Evolutionary conservation across 2,329 filamentous ascomycete species (phyloP), one percentile per base, ranked within the genome.

Genomic region (Tolypocladium album): DNA sequence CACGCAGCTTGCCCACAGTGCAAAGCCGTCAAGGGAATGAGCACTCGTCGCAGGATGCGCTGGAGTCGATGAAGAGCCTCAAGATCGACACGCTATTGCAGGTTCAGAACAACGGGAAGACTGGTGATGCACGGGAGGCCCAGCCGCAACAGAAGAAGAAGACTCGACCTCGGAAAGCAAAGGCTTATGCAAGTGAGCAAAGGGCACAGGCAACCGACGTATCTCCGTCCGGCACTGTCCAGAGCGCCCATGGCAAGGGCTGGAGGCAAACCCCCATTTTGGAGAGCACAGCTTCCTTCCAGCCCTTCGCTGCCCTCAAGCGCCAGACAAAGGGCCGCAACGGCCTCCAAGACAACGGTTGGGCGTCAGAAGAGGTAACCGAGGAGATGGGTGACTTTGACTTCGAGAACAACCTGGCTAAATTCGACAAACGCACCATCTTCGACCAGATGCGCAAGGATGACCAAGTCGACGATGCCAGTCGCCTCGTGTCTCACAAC

Each of bases 341-440:
- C 65, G 73, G 71, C 55, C 71, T 70, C 38, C 73, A 73, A 11
- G 83, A 90, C 52, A 95, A 91, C 70, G 93, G 91, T 4, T 97
- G 93, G 92, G 92, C 90, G 4, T 97, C 93, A 0, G 94, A 97
- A 70, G 93, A 97, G 69, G 92, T 93, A 27, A 97, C 91, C 0
- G 94, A 97, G 74, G 93, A 95, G 70, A 84, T 94, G 79, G 90
- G 89, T 13, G 94, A 97, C 62, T 97, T 97, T 67, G 93, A 97
- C 72, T 97, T 97, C 68, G 87, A 90, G 67, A 87, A 86, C 59
- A 92, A 92, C 65, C 80, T 97, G 39, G 92, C 90, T 55, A 96
- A 96, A 69, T 97, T 97, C 67, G 92, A 97, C 77, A 97, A 97
- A 76, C 85, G 88, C 60, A 87, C 87, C 1, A 85, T 97, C 11